Evolutionary conservation across 2,329 filamentous ascomycete species (phyloP), one percentile per base, ranked within the genome.

Genomic region (Neonectria magnoliae): DNA sequence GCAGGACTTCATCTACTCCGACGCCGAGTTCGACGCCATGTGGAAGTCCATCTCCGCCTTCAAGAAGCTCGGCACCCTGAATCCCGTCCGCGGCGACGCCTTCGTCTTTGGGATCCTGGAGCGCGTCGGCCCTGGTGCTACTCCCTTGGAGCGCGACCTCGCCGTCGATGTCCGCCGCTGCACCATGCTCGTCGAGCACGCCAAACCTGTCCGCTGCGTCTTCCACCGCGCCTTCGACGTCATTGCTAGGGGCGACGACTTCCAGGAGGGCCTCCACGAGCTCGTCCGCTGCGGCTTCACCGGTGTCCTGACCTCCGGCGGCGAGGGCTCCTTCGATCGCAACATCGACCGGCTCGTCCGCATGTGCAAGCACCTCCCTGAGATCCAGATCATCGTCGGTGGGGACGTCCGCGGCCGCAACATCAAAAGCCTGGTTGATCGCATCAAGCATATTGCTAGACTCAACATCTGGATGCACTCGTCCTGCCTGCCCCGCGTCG

Each of bases 221-320:
- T 85, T 88, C 66, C 86, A 88, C 73, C 82, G 87, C 16, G 87
- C 87, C 2, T 87, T 87, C 62, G 87, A 89, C 70, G 77, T 80
- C 18, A 76, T 87, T 11, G 69, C 84, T 3, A 75, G 65, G 5
- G 55, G 63, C 10, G 51, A 68, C 36, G 62, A 68, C 9, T 66
- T 70, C 50, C 54, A 60, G 9, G 69, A 68, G 0, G 68, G 61
- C 33, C 55, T 87, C 29, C 69, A 75, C 5, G 71, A 73, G 7
- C 70, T 88, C 13, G 68, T 70, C 1, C 53, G 14, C 4, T 82
- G 82, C 54, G 85, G 85, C 10, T 87, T 89, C 67, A 74, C 78
- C 2, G 85, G 79, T 11, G 71, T 88, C 14, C 76, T 89, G 62
- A 88, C 86, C 1, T 83, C 85, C 0, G 87, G 86, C 8, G 86